phyloP scores from a whole-genome alignment of 257 asterid species.

The Nicotiana paniculata region DNA sequence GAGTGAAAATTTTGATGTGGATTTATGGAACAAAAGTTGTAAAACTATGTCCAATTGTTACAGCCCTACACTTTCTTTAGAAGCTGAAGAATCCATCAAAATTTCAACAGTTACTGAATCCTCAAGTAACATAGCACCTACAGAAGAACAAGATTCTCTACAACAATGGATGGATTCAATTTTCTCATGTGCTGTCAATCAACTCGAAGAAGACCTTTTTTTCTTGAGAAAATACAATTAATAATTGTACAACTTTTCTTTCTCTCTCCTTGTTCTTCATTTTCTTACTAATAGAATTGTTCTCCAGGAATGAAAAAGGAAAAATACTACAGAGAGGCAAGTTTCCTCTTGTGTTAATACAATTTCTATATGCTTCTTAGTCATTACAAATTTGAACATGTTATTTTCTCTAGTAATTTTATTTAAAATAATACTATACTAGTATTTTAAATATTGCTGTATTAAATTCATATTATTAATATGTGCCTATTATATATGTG shows the following conservation, averaged over 20 bases:
- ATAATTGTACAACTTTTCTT: background rate
- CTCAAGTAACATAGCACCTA: background rate
- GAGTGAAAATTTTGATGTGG: conserved; percentile 20
- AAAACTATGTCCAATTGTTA: conserved; percentile 2
- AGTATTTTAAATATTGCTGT: too few relatives aligned
- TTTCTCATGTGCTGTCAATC: conserved; percentile 38
- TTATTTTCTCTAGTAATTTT: too few relatives aligned
- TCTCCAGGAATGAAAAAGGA: background rate
- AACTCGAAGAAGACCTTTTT: conserved; percentile 24
- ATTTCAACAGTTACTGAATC: conserved; percentile 13
- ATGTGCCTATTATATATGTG: too few relatives aligned
- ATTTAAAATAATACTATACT: too few relatives aligned
- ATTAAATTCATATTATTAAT: too few relatives aligned
- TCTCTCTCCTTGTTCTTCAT: background rate
- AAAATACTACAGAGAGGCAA: background rate
- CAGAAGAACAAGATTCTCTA: conserved; percentile 12
- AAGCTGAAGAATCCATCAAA: conserved; percentile 24
- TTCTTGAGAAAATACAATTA: background rate
- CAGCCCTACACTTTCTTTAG: conserved; percentile 23
- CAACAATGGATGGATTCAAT: conserved; percentile 39
- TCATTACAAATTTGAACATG: too few relatives aligned
- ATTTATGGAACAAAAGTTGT: conserved; percentile 15
- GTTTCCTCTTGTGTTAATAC: background rate
- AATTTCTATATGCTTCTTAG: too few relatives aligned
- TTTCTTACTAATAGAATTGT: background rate